phyloP scores from a whole-genome alignment of 148 eudicot species.

The Mesembryanthemum crystallinum region DNA sequence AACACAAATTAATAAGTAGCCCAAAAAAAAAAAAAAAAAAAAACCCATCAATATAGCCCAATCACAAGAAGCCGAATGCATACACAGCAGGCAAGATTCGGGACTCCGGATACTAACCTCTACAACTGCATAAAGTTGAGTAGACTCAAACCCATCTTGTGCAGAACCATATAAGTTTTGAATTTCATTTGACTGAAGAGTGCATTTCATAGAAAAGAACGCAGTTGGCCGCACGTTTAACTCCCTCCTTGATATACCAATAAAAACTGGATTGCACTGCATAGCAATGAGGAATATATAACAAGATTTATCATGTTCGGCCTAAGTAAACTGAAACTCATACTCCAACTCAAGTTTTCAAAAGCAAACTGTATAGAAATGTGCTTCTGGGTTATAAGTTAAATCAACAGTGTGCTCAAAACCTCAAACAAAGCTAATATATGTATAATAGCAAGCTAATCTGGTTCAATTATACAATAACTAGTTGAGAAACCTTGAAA shows the following conservation, averaged over 20 bases:
- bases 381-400: neutral
- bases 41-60: neutral
- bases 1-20: neutral
- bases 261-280: slow-evolving; percentile 68
- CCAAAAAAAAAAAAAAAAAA: neutral
- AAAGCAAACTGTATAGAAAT: neutral
- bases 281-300: neutral
- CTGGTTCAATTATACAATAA: neutral
- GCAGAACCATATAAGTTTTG: slow-evolving; percentile 72
- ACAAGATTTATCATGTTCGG: neutral
- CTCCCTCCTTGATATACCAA: slow-evolving; percentile 83
- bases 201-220: slow-evolving; percentile 87
- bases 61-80: neutral
- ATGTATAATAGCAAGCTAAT: neutral
- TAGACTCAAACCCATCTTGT: slow-evolving; percentile 90
- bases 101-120: slow-evolving; percentile 37
- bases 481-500: neutral
- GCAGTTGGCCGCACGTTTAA: slow-evolving; percentile 90
- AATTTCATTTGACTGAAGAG: slow-evolving; percentile 65
- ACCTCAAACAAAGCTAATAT: neutral
- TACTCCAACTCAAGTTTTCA: neutral
- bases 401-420: neutral
- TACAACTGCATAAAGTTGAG: slow-evolving; percentile 66
- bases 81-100: slow-evolving; percentile 1
- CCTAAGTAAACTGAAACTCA: neutral